These are phyloP conservation scores for Lipomyces sp. DNA, from an alignment of 805 yeast species.

Conservation along the genomic window DNA sequence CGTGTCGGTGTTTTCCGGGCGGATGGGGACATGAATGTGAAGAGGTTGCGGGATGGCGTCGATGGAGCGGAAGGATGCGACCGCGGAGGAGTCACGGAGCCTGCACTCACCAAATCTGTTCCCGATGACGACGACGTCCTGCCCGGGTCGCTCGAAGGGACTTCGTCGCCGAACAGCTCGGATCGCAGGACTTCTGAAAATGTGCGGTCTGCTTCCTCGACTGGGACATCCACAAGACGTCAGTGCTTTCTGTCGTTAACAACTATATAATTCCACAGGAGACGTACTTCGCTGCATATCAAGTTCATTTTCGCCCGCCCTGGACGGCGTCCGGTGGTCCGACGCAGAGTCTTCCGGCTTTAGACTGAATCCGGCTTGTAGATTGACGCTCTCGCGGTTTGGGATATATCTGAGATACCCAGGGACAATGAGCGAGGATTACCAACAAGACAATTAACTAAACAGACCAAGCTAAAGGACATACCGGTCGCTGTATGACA, in stretches of 20 bases:
- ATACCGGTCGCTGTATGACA: conserved; percentile 20
- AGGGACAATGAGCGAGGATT: too few relatives aligned
- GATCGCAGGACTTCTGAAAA: conserved; percentile 82
- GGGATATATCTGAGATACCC: conserved; percentile 63
- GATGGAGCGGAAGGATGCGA: conserved; percentile 33
- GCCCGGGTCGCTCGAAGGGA: conserved; percentile 45
- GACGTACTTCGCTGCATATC: conserved; percentile 50
- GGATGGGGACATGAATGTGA: conserved; percentile 71
- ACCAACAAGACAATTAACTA: background rate
- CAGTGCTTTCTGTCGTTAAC: background rate
- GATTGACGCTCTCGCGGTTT: conserved; percentile 75
- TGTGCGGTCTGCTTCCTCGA: conserved; percentile 80
- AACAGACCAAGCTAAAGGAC: background rate
- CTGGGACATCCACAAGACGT: too few relatives aligned
- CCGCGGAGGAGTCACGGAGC: conserved; percentile 24
- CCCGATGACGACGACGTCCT: conserved; percentile 34
- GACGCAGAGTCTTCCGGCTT: conserved; percentile 44
- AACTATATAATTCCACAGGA: background rate
- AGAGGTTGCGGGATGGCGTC: conserved; percentile 52
- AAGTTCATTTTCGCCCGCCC: conserved; percentile 47
- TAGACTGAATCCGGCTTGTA: conserved; percentile 77
- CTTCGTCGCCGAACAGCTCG: conserved; percentile 86
- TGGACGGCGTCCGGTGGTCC: conserved; percentile 22
- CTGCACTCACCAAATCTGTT: conserved; percentile 6
- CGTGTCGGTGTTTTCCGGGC: conserved; percentile 46